Percentiles rank a stretch among this genome's conserved stretches.
phyloP scores from a whole-genome alignment of 225 moss, liverwort and hornwort genomes.

The Pseudoscleropodium purum region DNA sequence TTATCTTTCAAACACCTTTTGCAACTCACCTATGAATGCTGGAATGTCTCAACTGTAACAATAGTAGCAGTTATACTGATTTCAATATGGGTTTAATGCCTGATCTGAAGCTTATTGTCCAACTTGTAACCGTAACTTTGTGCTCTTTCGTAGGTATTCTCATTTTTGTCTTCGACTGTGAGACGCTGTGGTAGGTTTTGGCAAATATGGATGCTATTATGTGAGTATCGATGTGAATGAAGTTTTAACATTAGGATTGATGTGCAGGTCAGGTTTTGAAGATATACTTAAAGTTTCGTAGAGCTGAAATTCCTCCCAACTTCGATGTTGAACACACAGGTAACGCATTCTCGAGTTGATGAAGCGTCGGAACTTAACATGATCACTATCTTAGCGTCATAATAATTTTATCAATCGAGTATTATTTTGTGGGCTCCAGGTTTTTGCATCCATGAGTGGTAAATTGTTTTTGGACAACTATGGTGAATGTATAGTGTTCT shows the following conservation, averaged over 20 bases:
- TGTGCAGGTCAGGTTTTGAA: conserved; percentile 72
- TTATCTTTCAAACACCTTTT: neutral
- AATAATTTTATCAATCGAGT: neutral
- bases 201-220: neutral
- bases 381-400: neutral
- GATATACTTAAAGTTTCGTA: conserved; percentile 77
- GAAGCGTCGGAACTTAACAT: neutral
- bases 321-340: conserved; percentile 79
- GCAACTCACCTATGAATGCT: neutral
- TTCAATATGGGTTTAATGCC: neutral
- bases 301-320: conserved; percentile 88
- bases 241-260: neutral
- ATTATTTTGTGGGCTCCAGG: neutral
- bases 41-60: neutral
- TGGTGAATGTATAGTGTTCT: neutral
- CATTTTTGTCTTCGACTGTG: neutral
- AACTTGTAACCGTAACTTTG: neutral
- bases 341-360: conserved; percentile 1
- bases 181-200: neutral
- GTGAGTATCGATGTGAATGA: neutral
- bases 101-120: neutral
- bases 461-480: neutral
- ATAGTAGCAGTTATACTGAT: neutral
- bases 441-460: neutral
- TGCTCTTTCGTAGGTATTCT: neutral